Evolutionary conservation across 768 basidiomycete genomes (phyloP), one percentile per base, ranked within the genome.

Genomic region (Bullera alba): DNA sequence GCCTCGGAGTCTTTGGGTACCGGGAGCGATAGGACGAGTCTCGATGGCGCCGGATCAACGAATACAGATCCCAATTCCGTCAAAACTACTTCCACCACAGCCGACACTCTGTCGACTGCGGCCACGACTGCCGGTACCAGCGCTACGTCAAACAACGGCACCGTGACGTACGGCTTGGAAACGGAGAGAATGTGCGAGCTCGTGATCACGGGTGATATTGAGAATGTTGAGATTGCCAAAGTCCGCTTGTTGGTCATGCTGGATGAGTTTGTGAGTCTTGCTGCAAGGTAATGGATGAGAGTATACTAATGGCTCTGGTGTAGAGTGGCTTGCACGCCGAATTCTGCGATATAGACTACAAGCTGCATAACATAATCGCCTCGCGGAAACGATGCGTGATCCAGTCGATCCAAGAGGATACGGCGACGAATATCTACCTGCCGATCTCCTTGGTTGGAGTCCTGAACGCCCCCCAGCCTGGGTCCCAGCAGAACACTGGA

Each of bases 391-490:
- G 92, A 41, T 77, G 78, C 52, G 79, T 84, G 27, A 76, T 99
- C 29, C 93, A 97, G 72, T 78, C 84, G 6, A 93, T 99, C 43
- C 89, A 93, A 69, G 90, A 96, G 73, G 91, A 96, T 72, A 96
- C 93, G 0, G 92, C 85, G 0, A 96, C 93, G 46, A 97, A 96
- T 65, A 88, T 97, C 54, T 97, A 96, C 73, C 81, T 86, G 57
- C 92, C 93, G 23, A 87, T 88, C 0, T 85, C 89, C 30, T 75
- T 96, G 35, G 87, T 89, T 63, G 89, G 86, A 34, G 80, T 92
- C 21, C 77, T 87, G 35, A 86, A 87, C 21, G 80, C 82, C 10
- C 65, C 59, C 44, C 57, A 50, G 23, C 57, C 56, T 21, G 57
- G 53, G 16, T 35, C 53, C 32, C 53, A 44, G 36, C 51, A 46